Percentiles rank a stretch among this genome's conserved stretches.
Conservation (phyloP, 2,329 filamentous ascomycete genomes). For the Lecanicillium sp. region DNA sequence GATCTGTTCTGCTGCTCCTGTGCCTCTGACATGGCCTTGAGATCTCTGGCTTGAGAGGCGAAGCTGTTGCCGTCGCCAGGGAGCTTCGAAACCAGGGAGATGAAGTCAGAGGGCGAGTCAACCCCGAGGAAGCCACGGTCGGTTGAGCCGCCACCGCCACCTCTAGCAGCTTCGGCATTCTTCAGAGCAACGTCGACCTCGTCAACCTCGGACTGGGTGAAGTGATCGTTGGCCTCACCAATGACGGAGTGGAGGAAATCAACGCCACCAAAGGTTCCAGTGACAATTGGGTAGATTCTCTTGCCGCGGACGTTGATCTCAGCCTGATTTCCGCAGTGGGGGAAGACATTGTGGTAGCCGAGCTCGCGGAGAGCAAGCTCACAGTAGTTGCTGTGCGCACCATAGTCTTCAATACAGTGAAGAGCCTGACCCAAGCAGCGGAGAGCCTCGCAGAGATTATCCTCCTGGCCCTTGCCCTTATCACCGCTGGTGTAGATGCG, state of each 20-base stretch:
- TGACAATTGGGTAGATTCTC: conserved; percentile 67
- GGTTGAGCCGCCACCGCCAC: conserved; percentile 29
- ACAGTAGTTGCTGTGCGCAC: conserved; percentile 74
- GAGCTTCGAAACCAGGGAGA: conserved; percentile 67
- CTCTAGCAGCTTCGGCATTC: conserved; percentile 51
- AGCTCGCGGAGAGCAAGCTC: conserved; percentile 65
- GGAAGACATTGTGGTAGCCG: conserved; percentile 61
- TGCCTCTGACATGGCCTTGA: conserved; percentile 55
- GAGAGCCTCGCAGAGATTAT: conserved; percentile 74
- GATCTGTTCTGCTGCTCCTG: conserved; percentile 54
- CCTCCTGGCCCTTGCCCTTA: conserved; percentile 56
- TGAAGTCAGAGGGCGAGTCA: conserved; percentile 51
- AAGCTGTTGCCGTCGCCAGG: conserved; percentile 63
- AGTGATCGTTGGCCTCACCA: conserved; percentile 74
- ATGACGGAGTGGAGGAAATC: conserved; percentile 78
- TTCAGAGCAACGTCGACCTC: conserved; percentile 71
- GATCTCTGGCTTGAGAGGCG: conserved; percentile 57
- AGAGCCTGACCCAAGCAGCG: conserved; percentile 70
- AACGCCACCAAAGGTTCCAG: conserved; percentile 69
- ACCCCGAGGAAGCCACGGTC: conserved; percentile 37
- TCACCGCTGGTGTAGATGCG: conserved; percentile 66
- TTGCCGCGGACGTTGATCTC: conserved; percentile 59
- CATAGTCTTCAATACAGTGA: conserved; percentile 74
- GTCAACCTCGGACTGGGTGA: conserved; percentile 78
- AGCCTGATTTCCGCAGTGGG: conserved; percentile 63